A percentile compares a stretch with the other conserved stretches of the same genome.
Conservation (phyloP, 805 yeast species). For the Metschnikowia amazonensis region DNA sequence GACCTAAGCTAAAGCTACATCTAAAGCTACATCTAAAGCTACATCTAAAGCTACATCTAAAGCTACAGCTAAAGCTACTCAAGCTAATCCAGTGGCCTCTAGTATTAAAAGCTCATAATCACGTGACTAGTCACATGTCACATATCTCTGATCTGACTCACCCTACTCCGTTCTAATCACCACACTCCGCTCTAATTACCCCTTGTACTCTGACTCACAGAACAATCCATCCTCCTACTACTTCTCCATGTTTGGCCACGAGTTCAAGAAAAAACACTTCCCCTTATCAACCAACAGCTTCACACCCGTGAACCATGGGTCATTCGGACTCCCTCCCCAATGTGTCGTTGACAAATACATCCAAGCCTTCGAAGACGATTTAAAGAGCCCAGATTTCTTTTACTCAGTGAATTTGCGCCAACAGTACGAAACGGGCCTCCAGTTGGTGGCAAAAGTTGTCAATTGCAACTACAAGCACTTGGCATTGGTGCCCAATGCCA, state of each 20-base stretch:
- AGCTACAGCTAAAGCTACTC: no score
- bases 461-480: constrained; percentile 45
- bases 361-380: constrained; percentile 18
- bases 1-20: no score
- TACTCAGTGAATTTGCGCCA: constrained; percentile 24
- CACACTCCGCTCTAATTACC: no score
- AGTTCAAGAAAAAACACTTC: constrained; percentile 47
- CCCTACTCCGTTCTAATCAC: no score
- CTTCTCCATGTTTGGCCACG: constrained; percentile 43
- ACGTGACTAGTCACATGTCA: no score
- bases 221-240: no score
- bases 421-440: constrained; percentile 32
- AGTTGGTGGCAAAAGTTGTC: constrained; percentile 37
- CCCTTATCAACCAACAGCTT: constrained; percentile 35
- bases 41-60: no score
- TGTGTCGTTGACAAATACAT: constrained; percentile 28
- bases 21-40: no score
- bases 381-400: constrained; percentile 47
- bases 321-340: constrained; percentile 56
- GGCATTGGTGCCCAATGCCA: constrained; percentile 58
- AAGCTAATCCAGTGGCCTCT: no score
- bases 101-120: no score
- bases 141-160: no score
- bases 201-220: no score
- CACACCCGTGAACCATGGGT: constrained; percentile 58